phyloP scores from a whole-genome alignment of 768 basidiomycete genomes.

The Kwoniella bestiolae region DNA sequence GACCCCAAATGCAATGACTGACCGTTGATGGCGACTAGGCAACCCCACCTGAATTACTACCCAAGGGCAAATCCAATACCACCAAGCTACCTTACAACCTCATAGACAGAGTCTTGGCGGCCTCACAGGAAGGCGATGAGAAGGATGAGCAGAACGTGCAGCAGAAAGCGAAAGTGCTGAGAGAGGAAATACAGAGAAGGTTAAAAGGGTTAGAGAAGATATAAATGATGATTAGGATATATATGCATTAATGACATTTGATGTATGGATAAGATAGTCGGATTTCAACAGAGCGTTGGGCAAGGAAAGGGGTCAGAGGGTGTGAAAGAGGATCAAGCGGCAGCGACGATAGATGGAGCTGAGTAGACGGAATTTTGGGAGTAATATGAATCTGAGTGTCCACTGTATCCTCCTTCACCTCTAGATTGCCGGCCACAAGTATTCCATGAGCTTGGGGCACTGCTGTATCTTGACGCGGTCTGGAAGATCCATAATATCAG shows the following conservation, averaged over 20 bases:
- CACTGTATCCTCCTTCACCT: background rate
- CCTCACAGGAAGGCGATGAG: conserved; percentile 40
- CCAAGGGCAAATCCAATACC: conserved; percentile 18
- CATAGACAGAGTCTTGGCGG: conserved; percentile 44
- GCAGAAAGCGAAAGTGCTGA: conserved; percentile 31
- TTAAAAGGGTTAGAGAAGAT: conserved; percentile 12
- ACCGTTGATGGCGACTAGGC: conserved; percentile 19
- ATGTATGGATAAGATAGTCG: too few species aligned
- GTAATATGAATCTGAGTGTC: background rate
- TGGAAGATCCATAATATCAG: background rate
- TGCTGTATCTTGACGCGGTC: background rate
- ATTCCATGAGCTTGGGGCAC: background rate
- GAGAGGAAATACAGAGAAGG: conserved; percentile 28
- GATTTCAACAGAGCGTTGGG: too few species aligned
- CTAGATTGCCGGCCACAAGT: background rate
- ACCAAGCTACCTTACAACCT: conserved; percentile 43
- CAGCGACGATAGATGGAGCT: background rate
- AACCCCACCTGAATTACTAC: conserved; percentile 46
- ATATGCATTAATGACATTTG: conserved; percentile 16
- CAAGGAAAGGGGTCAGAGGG: background rate
- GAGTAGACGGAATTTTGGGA: background rate
- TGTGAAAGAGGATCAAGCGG: background rate
- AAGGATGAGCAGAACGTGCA: conserved; percentile 39
- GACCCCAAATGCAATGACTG: background rate
- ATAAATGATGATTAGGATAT: background rate